Percentiles rank a stretch among this genome's conserved stretches.
Conservation (phyloP, 768 basidiomycete species). For the Boletus speciosus region DNA sequence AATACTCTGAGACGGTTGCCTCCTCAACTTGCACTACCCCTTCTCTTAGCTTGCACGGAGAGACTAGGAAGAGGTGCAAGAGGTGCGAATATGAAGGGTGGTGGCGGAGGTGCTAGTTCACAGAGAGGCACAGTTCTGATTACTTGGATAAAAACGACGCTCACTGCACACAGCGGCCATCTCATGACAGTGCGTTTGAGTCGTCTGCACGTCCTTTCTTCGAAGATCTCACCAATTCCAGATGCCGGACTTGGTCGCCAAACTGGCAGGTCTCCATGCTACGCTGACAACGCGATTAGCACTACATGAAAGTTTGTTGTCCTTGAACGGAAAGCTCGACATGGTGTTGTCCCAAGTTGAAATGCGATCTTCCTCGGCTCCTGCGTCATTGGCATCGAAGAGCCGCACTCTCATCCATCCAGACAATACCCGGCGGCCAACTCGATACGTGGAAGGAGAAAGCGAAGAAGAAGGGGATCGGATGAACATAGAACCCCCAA, state of each 20-base stretch:
- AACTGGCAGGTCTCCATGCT: slow-evolving; percentile 80
- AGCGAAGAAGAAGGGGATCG: slow-evolving; percentile 65
- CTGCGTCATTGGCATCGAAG: slow-evolving; percentile 48
- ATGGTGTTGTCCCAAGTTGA: slow-evolving; percentile 94
- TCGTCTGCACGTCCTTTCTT: neutral
- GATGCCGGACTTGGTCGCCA: slow-evolving; percentile 90
- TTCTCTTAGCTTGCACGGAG: slow-evolving; percentile 87
- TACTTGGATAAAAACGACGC: slow-evolving; percentile 76
- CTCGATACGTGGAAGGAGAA: slow-evolving; percentile 76
- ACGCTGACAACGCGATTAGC: slow-evolving; percentile 75
- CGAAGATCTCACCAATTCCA: slow-evolving; percentile 30
- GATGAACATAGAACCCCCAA: slow-evolving; percentile 56
- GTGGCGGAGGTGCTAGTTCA: slow-evolving; percentile 75
- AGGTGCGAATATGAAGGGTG: slow-evolving; percentile 69
- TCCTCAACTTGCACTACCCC: slow-evolving; percentile 78
- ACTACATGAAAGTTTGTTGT: slow-evolving; percentile 80
- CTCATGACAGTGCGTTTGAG: slow-evolving; percentile 80
- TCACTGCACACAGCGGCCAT: slow-evolving; percentile 84
- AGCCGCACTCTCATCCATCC: slow-evolving; percentile 35
- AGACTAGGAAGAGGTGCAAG: slow-evolving; percentile 74
- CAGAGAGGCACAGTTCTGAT: slow-evolving; percentile 70
- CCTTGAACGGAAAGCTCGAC: slow-evolving; percentile 86
- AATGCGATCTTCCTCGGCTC: slow-evolving; percentile 72
- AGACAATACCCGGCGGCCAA: slow-evolving; percentile 39
- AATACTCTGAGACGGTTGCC: slow-evolving; percentile 87